These are phyloP conservation scores for Auricularia cornea DNA, from an alignment of 768 basidiomycete species.

Conservation along the genomic window DNA sequence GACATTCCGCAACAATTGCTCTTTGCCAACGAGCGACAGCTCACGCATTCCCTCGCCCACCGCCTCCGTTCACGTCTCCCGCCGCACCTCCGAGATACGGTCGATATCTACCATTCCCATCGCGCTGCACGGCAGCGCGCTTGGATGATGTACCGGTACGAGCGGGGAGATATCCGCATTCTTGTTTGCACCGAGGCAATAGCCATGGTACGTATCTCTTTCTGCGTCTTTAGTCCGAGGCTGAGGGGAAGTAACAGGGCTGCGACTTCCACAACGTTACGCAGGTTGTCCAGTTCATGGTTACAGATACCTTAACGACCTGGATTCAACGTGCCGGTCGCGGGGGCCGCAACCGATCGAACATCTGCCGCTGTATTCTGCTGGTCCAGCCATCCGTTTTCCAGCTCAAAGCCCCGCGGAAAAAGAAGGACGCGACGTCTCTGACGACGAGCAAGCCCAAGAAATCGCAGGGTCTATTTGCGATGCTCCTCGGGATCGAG, in stretches of 20 bases:
- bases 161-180: not conserved
- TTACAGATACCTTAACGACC: constrained; percentile 19
- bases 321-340: constrained; percentile 28
- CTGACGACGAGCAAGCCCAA: not conserved
- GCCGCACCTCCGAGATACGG: not conserved
- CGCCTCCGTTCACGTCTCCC: not conserved
- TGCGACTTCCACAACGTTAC: constrained; percentile 30
- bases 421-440: not conserved
- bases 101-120: not conserved
- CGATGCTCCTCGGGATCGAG: not conserved
- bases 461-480: too few relatives aligned
- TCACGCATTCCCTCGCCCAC: not conserved
- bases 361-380: not conserved
- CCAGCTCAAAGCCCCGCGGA: not conserved
- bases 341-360: constrained; percentile 18
- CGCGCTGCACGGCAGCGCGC: not conserved
- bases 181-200: not conserved
- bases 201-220: not conserved
- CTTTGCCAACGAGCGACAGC: not conserved
- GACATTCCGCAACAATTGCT: not conserved
- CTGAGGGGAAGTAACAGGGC: constrained; percentile 17
- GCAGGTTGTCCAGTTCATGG: constrained; percentile 31
- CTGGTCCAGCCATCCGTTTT: not conserved
- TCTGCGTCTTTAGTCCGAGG: not conserved
- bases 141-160: not conserved